phyloP scores from a whole-genome alignment of 1,139 yeast species.

The Scheffersomyces titani region DNA sequence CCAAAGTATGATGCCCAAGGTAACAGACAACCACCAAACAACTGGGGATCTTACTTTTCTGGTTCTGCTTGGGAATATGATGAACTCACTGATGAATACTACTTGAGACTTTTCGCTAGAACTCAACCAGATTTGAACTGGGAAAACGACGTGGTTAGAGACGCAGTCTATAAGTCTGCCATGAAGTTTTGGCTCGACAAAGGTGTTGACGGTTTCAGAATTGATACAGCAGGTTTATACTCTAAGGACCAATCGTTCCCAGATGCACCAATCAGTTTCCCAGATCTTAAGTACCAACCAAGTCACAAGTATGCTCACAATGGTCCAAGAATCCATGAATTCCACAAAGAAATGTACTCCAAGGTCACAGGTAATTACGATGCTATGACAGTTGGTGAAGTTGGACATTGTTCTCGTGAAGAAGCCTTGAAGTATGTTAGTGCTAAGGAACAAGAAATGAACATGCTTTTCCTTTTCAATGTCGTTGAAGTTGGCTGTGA shows the following conservation, averaged over 20 bases:
- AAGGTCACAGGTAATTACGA: slow-evolving; percentile 50
- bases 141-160: slow-evolving; percentile 54
- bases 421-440: slow-evolving; percentile 49
- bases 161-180: slow-evolving; percentile 52
- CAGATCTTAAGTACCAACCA: slow-evolving; percentile 44
- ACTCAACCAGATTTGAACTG: slow-evolving; percentile 62
- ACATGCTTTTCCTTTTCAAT: slow-evolving; percentile 54
- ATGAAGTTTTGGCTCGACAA: slow-evolving; percentile 55
- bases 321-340: slow-evolving; percentile 60
- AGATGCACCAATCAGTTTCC: slow-evolving; percentile 51
- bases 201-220: slow-evolving; percentile 61
- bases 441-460: slow-evolving; percentile 50
- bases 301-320: slow-evolving; percentile 31
- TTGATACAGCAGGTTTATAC: slow-evolving; percentile 56
- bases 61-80: slow-evolving; percentile 62
- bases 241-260: slow-evolving; percentile 49
- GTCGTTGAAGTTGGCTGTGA: slow-evolving; percentile 46
- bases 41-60: slow-evolving; percentile 54
- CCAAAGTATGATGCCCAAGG: slow-evolving; percentile 49
- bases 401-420: slow-evolving; percentile 44
- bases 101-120: slow-evolving; percentile 51
- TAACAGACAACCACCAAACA: slow-evolving; percentile 54
- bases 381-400: slow-evolving; percentile 60
- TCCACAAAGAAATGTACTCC: slow-evolving; percentile 52
- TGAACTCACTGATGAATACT: slow-evolving; percentile 53